phyloP scores from a whole-genome alignment of 306 rosid genomes.

The Vigna unguiculata region DNA sequence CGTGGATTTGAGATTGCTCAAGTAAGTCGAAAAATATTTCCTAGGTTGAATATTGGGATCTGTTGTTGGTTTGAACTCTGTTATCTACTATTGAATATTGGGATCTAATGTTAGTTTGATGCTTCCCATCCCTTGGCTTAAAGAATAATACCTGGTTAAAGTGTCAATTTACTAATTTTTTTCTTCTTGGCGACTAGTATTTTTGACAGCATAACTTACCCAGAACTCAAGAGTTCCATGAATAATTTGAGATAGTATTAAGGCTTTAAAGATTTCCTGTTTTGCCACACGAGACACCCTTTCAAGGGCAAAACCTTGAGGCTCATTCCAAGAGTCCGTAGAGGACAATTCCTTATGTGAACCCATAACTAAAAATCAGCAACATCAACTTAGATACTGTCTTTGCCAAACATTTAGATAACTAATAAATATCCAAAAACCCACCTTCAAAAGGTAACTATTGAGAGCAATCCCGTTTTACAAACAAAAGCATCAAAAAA shows the following conservation, averaged over 20 bases:
- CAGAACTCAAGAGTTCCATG: neutral
- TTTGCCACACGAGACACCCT: neutral
- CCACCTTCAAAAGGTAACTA: too few species aligned
- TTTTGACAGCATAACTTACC: neutral
- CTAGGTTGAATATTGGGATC: conserved; percentile 2
- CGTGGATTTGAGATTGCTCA: conserved; percentile 99
- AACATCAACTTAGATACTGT: neutral
- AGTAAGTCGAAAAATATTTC: conserved; percentile 57
- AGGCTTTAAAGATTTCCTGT: neutral
- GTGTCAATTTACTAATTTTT: neutral
- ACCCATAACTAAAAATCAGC: neutral
- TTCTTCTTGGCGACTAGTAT: neutral
- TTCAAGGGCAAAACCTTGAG: neutral
- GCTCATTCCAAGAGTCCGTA: neutral
- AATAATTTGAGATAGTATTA: neutral
- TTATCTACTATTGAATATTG: neutral
- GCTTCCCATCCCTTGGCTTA: conserved; percentile 9
- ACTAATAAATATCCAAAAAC: too few species aligned
- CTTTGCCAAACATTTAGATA: neutral
- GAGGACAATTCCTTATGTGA: neutral
- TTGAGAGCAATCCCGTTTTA: too few species aligned
- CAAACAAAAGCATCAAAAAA: too few species aligned
- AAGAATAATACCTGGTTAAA: conserved; percentile 1
- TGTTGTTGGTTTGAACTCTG: conserved; percentile 34
- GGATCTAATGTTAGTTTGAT: neutral